Percentiles rank a stretch among this genome's conserved stretches.
These are phyloP conservation scores for Chaetomium strumarium DNA, from an alignment of 2,329 filamentous ascomycete species.

Conservation along the genomic window DNA sequence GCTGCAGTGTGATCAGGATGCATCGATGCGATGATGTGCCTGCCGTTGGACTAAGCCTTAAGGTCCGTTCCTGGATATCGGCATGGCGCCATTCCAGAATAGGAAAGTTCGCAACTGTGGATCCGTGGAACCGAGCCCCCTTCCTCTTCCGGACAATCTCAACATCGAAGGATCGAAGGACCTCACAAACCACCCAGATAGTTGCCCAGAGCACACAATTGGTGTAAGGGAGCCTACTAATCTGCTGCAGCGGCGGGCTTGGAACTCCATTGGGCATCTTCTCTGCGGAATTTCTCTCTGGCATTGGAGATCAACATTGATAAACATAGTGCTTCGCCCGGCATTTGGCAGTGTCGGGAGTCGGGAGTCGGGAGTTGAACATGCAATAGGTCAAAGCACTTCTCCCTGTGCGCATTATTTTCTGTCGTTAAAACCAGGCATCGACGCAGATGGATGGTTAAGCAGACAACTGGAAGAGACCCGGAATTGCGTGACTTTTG, in stretches of 20 bases:
- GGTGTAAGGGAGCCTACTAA: constrained; percentile 3
- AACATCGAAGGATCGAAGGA: constrained; percentile 3
- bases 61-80: constrained; percentile 11
- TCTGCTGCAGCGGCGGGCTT: constrained; percentile 6
- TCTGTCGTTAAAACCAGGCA: not conserved
- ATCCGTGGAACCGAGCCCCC: constrained; percentile 16
- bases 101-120: constrained; percentile 18
- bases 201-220: constrained; percentile 5
- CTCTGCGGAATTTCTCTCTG: not conserved
- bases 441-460: not conserved
- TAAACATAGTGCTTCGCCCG: not conserved
- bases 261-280: constrained; percentile 10
- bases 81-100: constrained; percentile 9
- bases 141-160: not conserved
- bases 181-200: constrained; percentile 5
- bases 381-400: too few species aligned
- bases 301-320: constrained; percentile 3
- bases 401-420: not conserved
- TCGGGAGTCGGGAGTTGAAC: too few species aligned
- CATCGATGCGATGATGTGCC: not conserved
- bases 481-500: not conserved
- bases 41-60: constrained; percentile 23
- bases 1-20: too few species aligned
- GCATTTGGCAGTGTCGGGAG: constrained; percentile 6
- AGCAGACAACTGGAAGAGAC: not conserved